Evolutionary conservation across 2,329 filamentous ascomycete species (phyloP).

Genomic region (Nemania diffusa): DNA sequence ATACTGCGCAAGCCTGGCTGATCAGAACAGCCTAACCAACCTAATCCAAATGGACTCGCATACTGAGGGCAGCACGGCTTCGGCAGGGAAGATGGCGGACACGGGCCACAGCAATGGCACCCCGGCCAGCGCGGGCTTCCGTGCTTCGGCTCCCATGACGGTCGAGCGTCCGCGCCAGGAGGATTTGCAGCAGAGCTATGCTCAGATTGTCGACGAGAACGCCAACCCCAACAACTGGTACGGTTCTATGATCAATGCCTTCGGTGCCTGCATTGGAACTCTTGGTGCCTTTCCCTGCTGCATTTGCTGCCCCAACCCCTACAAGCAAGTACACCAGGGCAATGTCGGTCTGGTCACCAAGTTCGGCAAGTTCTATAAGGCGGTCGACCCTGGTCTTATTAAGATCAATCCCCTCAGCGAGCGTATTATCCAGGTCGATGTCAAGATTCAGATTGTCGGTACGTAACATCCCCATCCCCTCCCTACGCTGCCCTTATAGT

Average conservation of each 20-base stretch:
- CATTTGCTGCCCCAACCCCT: slow-evolving; percentile 92
- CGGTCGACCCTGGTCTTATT: slow-evolving; percentile 95
- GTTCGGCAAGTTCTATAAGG: slow-evolving; percentile 93
- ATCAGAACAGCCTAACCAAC: slow-evolving; percentile 22
- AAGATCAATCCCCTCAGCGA: slow-evolving; percentile 98
- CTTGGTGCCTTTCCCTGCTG: slow-evolving; percentile 92
- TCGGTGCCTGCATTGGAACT: slow-evolving; percentile 80
- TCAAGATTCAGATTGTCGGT: slow-evolving; percentile 95
- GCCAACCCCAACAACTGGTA: slow-evolving; percentile 87
- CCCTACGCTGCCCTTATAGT: not conserved
- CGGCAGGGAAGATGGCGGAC: slow-evolving; percentile 29
- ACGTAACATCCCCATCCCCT: slow-evolving; percentile 17
- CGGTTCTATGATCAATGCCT: slow-evolving; percentile 78
- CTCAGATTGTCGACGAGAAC: slow-evolving; percentile 71
- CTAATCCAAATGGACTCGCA: slow-evolving; percentile 36
- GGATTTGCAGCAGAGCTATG: slow-evolving; percentile 87
- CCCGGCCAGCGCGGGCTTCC: slow-evolving; percentile 58
- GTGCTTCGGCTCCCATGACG: slow-evolving; percentile 65
- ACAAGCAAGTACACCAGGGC: slow-evolving; percentile 90
- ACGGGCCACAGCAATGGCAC: slow-evolving; percentile 26
- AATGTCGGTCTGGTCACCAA: slow-evolving; percentile 96
- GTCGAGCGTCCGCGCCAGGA: slow-evolving; percentile 84
- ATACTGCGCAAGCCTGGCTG: slow-evolving; percentile 22
- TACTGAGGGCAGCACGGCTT: slow-evolving; percentile 31
- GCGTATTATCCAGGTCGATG: slow-evolving; percentile 88